Evolutionary conservation across 2,329 filamentous ascomycete genomes (phyloP).

Genomic region (Davidsoniella eucalypti): DNA sequence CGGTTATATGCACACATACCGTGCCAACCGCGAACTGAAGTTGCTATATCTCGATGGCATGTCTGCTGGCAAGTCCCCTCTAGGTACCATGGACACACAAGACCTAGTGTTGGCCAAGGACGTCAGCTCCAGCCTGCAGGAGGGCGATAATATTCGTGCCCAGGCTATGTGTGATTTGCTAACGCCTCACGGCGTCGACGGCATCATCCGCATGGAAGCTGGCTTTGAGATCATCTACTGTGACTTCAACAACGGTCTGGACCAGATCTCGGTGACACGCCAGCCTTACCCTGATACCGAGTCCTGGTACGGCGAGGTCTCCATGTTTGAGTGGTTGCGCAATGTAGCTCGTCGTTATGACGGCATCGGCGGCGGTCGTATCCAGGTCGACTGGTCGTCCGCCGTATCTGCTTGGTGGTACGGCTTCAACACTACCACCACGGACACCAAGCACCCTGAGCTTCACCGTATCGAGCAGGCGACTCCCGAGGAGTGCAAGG

Average conservation of each 20-base stretch:
- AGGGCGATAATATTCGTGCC: constrained; percentile 34
- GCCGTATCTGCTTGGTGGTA: constrained; percentile 37
- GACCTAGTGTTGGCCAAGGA: constrained; percentile 40
- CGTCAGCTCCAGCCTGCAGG: constrained; percentile 3
- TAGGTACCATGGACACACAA: constrained; percentile 53
- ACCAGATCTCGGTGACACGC: constrained; percentile 21
- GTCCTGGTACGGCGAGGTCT: constrained; percentile 16
- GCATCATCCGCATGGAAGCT: constrained; percentile 49
- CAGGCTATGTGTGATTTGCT: constrained; percentile 38
- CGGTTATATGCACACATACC: constrained; percentile 54
- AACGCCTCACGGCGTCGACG: constrained; percentile 40
- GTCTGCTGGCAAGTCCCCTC: constrained; percentile 45
- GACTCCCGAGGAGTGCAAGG: constrained; percentile 18
- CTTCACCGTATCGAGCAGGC: constrained; percentile 21
- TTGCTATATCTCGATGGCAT: constrained; percentile 57
- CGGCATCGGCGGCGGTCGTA: constrained; percentile 26
- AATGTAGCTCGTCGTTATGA: constrained; percentile 29
- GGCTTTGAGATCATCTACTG: constrained; percentile 59
- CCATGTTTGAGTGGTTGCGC: constrained; percentile 24
- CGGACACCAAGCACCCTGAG: constrained; percentile 19
- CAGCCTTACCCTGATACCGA: constrained; percentile 16
- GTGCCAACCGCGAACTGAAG: constrained; percentile 36
- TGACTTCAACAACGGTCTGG: constrained; percentile 34
- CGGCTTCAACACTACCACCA: constrained; percentile 31
- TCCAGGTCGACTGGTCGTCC: constrained; percentile 30